These are phyloP conservation scores for Wickerhamomyces sp. DNA, from an alignment of 1,139 yeast genomes.

Conservation along the genomic window DNA sequence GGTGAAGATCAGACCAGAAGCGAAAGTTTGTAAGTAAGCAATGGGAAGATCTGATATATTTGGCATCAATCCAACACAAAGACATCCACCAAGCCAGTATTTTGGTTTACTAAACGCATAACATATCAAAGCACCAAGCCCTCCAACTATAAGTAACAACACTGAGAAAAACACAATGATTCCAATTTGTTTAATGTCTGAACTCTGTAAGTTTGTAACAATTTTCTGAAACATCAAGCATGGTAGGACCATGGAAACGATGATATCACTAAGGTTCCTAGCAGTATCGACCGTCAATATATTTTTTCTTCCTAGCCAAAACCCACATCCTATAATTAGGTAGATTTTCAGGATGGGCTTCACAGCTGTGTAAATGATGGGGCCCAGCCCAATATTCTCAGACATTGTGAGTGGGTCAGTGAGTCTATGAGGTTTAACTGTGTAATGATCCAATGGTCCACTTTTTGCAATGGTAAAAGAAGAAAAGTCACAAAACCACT, in stretches of 20 bases:
- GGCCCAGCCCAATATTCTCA: conserved; percentile 41
- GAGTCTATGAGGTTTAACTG: no score
- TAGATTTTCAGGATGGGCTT: conserved; percentile 91
- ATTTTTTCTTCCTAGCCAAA: conserved; percentile 55
- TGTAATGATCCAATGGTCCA: no score
- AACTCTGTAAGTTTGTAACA: conserved; percentile 63
- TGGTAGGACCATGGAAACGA: conserved; percentile 71
- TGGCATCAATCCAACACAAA: conserved; percentile 74
- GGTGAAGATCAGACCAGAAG: conserved; percentile 58
- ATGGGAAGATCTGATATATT: conserved; percentile 86
- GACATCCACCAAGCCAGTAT: conserved; percentile 77
- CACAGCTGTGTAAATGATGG: conserved; percentile 74
- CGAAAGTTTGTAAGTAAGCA: conserved; percentile 82
- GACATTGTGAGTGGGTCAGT: background rate
- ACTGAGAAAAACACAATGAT: conserved; percentile 36
- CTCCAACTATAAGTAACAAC: conserved; percentile 14
- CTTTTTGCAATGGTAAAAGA: no score
- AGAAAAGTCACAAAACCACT: no score
- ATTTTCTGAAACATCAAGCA: conserved; percentile 76
- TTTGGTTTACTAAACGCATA: conserved; percentile 39
- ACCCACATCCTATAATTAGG: conserved; percentile 73
- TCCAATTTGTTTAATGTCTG: conserved; percentile 75
- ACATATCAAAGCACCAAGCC: conserved; percentile 11
- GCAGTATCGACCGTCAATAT: conserved; percentile 73
- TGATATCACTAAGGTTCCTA: conserved; percentile 63